Base-by-base conservation (phyloP, 2,329 filamentous ascomycete species). In the Mycosphaerella sp. region DNA sequence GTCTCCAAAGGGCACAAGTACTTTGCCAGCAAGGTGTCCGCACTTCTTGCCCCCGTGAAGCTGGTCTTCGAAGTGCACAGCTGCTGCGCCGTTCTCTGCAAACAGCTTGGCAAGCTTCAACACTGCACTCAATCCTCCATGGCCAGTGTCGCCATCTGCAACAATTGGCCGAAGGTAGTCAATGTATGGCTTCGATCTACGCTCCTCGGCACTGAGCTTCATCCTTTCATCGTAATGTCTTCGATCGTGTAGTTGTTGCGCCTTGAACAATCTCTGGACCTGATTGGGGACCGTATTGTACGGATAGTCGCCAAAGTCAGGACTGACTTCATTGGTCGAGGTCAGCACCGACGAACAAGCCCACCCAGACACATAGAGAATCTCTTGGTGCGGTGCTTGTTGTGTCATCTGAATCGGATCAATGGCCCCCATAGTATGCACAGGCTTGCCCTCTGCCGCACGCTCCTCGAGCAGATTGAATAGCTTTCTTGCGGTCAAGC, bases 401-500 rank as follows among this genome's bases (percentile, higher is more conserved):
- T 98, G 93, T 46, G 93, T 95, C 93, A 98, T 97, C 75, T 98
- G 93, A 9, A 97, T 84, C n/a, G 93, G 93, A 69, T 98, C 93
- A 73, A 98, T 95, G 56, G 91, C 93, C 64, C 93, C 93, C 87
- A 98, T 91, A 12, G 93, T 97, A 72, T 97, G 92, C 57, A 97
- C 87, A 17, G 93, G 93, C 70, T 95, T 80, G 58, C 89, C 89
- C 65, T 86, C 82, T 39, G 85, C 81, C 44, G 83, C 81, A 60
- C 87, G 80, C 73, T 95, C 85, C 60, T 86, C 85, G 52, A 98
- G 77, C 62, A 97, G 73, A 69, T 95, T 86, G 74, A 95, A 98
- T 4, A 98, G 80, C 74, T 98, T 97, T 67, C 89, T 80, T 0
- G 92, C 93, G 88, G 95, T 96, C 58, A 95, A 75, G 11, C 90